Evolutionary conservation across 352 stramenopile species (phyloP), one percentile per base, ranked within the genome.

Genomic region (Phytophthora kernoviae): DNA sequence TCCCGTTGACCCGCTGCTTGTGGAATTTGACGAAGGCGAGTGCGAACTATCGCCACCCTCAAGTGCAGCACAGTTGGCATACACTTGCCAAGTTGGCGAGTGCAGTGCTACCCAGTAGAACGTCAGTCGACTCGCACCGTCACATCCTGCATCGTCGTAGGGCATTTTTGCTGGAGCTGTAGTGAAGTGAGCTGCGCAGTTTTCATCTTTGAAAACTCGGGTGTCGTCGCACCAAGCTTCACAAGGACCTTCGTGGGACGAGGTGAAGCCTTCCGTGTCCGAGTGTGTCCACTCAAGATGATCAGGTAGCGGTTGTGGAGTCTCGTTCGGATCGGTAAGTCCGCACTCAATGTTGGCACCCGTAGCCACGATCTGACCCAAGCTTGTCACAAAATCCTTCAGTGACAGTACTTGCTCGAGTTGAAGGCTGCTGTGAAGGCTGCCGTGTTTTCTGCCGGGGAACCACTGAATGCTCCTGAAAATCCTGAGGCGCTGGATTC

Each of bases 171-270:
- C 59, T 5, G 67, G 59, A 8, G 47, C 54, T 14, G 58, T 61
- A 30, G 67, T 66, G 45, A 62, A 73, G 40, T 76, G 57, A 0
- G 32, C 52, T 4, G 65, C 63, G 30, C 71, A 77, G 40, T 80
- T 54, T 17, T 59, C 51, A 54, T 77, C 66, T 22, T 77, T 52
- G 34, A 69, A 73, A 20, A 75, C 71, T 24, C 40, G 56, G 4
- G 56, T 73, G 27, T 70, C 58, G 44, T 80, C 68, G 39, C 71
- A 80, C 68, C 71, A 80, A 26, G 73, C 37, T 24, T 80, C 71
- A 17, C 71, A 80, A 11, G 71, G 64, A 8, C 71, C 71, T 42
- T 75, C 63, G 45, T 77, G 63, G 4, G 58, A 62, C 14, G 64
- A 26, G 15, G 64, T 71, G 51, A 64, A 75, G 8, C 68, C 67